Conservation (phyloP, 164 flowering plant species). For the Vitis labrusca region DNA sequence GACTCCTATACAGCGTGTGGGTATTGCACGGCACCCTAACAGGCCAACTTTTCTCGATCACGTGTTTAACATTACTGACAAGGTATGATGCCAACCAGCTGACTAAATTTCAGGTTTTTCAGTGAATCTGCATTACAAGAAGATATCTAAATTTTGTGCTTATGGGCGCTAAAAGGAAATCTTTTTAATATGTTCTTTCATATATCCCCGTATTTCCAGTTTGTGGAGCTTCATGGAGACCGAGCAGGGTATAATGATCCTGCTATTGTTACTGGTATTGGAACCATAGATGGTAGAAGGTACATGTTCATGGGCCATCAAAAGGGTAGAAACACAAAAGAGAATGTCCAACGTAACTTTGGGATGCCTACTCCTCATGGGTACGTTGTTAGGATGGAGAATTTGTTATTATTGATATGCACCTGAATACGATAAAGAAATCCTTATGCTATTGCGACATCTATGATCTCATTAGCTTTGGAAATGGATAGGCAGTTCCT, state of each 20-base stretch:
- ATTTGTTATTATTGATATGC: not conserved
- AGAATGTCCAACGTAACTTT: conserved; percentile 90
- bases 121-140: not conserved
- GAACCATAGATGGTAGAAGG: conserved; percentile 73
- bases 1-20: conserved; percentile 88
- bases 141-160: not conserved
- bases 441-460: not conserved
- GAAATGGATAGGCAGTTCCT: not conserved
- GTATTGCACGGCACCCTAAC: conserved; percentile 93
- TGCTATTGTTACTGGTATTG: conserved; percentile 91
- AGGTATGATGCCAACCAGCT: conserved; percentile 41
- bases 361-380: conserved; percentile 99
- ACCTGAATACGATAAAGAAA: not conserved
- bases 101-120: not conserved
- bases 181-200: conserved; percentile 3
- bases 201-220: conserved; percentile 46
- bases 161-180: not conserved
- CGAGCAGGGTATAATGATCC: conserved; percentile 98
- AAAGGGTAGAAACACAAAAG: conserved; percentile 95
- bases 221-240: conserved; percentile 98
- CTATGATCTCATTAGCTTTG: not conserved
- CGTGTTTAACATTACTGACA: conserved; percentile 80
- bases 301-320: conserved; percentile 98
- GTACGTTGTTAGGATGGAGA: conserved; percentile 36
- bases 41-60: conserved; percentile 98